These are phyloP conservation scores for Phaeoacremonium minimum DNA, from an alignment of 2,329 filamentous ascomycete genomes.

Conservation along the genomic window DNA sequence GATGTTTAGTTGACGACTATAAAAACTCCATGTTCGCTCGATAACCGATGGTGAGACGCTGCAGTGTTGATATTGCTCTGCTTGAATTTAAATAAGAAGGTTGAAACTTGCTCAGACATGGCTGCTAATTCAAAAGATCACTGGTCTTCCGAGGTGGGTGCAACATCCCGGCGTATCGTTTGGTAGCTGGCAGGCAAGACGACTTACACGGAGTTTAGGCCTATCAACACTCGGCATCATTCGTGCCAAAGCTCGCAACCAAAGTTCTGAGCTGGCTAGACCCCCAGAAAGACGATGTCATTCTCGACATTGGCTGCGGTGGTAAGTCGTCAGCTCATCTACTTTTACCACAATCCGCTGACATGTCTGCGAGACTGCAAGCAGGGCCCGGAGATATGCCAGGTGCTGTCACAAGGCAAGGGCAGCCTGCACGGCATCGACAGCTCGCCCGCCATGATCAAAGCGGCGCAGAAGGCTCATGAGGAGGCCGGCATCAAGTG, in stretches of 20 bases:
- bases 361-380: constrained; percentile 5
- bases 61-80: too few species aligned
- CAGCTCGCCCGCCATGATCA: constrained; percentile 55
- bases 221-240: constrained; percentile 58
- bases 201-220: constrained; percentile 31
- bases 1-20: too few species aligned
- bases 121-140: constrained; percentile 22
- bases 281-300: constrained; percentile 49
- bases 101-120: constrained; percentile 6
- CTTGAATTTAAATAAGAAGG: too few species aligned
- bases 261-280: constrained; percentile 57
- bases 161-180: background rate
- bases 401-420: constrained; percentile 36
- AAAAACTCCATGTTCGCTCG: too few species aligned
- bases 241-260: constrained; percentile 57
- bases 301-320: constrained; percentile 62
- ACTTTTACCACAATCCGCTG: constrained; percentile 4
- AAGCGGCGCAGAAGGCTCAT: constrained; percentile 39
- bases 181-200: constrained; percentile 6
- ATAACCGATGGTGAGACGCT: too few species aligned
- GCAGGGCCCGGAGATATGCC: constrained; percentile 46
- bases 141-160: constrained; percentile 33
- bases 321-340: too few species aligned
- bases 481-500: constrained; percentile 23
- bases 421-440: constrained; percentile 54